phyloP scores from a whole-genome alignment of 2,329 filamentous ascomycete genomes.

The Colletotrichum lupini region DNA sequence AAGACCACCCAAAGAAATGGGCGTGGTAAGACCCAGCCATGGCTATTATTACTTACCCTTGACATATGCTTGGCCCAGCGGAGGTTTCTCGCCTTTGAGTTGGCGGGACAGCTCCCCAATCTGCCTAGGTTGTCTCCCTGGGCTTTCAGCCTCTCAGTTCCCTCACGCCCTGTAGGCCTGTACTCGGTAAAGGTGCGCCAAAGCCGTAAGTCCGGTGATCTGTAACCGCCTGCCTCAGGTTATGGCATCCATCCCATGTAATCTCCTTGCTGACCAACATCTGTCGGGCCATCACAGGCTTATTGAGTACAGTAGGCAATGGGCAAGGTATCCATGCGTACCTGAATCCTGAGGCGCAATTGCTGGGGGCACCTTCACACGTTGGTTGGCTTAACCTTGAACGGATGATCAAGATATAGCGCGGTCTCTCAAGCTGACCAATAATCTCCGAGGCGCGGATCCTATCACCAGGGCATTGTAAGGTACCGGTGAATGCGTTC shows the following conservation, averaged over 20 bases:
- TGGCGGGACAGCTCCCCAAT: not conserved
- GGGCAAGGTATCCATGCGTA: too few relatives aligned
- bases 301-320: not conserved
- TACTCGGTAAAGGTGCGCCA: not conserved
- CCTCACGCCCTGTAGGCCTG: not conserved
- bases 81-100: not conserved
- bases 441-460: not conserved
- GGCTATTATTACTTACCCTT: not conserved
- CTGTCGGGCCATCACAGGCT: not conserved
- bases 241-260: not conserved
- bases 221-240: not conserved
- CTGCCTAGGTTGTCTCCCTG: not conserved
- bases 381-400: not conserved
- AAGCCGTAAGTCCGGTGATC: not conserved
- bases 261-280: not conserved
- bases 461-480: not conserved
- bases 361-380: too few relatives aligned
- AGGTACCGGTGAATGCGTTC: not conserved
- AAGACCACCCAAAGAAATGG: too few relatives aligned
- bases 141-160: too few relatives aligned
- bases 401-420: not conserved
- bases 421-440: not conserved
- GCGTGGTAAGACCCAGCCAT: too few relatives aligned
- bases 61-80: not conserved
- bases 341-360: too few relatives aligned